These are phyloP conservation scores for Paxillus rubicundulus DNA, from an alignment of 768 basidiomycete genomes.

Conservation along the genomic window DNA sequence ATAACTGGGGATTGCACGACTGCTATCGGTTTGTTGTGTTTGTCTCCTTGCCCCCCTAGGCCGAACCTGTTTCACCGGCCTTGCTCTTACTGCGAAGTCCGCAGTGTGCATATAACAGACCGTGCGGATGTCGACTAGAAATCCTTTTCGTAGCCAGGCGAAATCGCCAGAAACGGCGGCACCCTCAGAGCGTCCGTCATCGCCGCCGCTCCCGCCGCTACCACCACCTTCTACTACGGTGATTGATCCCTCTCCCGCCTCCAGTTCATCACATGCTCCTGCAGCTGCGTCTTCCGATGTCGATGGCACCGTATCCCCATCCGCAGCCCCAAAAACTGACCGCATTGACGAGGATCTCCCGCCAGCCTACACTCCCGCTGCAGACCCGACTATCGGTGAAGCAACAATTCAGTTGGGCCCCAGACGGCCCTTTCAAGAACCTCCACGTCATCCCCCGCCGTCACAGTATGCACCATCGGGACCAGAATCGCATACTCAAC, in stretches of 20 bases:
- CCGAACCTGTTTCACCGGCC: background rate
- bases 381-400: slow-evolving; percentile 57
- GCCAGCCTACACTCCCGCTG: slow-evolving; percentile 64
- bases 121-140: slow-evolving; percentile 15
- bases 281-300: background rate
- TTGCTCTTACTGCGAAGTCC: background rate
- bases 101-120: background rate
- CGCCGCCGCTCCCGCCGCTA: slow-evolving; percentile 9
- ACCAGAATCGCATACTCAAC: background rate
- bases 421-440: slow-evolving; percentile 54
- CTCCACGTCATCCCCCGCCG: slow-evolving; percentile 21
- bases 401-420: slow-evolving; percentile 63
- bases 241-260: background rate
- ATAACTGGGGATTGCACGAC: background rate
- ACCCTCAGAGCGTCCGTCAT: background rate
- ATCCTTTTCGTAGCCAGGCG: slow-evolving; percentile 14
- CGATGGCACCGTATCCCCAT: background rate
- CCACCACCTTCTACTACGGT: slow-evolving; percentile 1
- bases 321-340: slow-evolving; percentile 1
- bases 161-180: background rate
- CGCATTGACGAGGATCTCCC: slow-evolving; percentile 54
- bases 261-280: background rate
- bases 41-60: background rate
- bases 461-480: background rate
- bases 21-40: background rate